Percentiles rank a stretch among this genome's conserved stretches.
Evolutionary conservation across 2,329 filamentous ascomycete species (phyloP).

Genomic region (Plectosphaerella cucumerina): DNA sequence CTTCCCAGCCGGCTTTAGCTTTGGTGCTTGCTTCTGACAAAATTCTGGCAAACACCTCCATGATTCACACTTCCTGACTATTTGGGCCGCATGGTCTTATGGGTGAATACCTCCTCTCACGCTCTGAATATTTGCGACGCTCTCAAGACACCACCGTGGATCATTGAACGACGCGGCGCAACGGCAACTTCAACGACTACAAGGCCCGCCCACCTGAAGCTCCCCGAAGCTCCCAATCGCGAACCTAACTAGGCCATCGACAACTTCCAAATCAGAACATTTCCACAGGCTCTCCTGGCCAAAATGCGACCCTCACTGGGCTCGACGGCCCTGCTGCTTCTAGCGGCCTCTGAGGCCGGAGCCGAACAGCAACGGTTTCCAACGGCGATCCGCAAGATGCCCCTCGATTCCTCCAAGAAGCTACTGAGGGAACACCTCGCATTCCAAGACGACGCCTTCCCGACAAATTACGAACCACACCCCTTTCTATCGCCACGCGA

Average conservation of each 20-base stretch:
- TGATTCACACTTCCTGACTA: not conserved
- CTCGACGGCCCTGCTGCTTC: constrained; percentile 39
- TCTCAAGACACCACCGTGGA: not conserved
- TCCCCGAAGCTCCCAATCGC: not conserved
- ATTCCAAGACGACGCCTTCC: constrained; percentile 27
- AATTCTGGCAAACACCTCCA: not conserved
- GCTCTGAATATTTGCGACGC: not conserved
- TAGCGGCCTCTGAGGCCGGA: constrained; percentile 34
- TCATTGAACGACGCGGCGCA: not conserved
- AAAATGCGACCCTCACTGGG: constrained; percentile 35
- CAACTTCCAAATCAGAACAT: not conserved
- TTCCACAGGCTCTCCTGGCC: too few species aligned
- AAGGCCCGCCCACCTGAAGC: not conserved
- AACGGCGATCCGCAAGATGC: constrained; percentile 68
- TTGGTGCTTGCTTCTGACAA: not conserved
- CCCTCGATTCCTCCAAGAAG: constrained; percentile 66
- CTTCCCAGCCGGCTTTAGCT: not conserved
- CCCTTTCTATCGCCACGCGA: constrained; percentile 18
- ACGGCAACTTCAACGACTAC: not conserved
- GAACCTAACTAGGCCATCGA: too few species aligned
- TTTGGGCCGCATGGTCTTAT: not conserved
- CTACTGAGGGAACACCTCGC: constrained; percentile 65
- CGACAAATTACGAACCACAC: constrained; percentile 15
- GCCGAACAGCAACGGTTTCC: constrained; percentile 36
- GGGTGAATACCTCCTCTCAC: not conserved